Conservation (phyloP, 352 stramenopile species). For the Phytophthora hybrid region DNA sequence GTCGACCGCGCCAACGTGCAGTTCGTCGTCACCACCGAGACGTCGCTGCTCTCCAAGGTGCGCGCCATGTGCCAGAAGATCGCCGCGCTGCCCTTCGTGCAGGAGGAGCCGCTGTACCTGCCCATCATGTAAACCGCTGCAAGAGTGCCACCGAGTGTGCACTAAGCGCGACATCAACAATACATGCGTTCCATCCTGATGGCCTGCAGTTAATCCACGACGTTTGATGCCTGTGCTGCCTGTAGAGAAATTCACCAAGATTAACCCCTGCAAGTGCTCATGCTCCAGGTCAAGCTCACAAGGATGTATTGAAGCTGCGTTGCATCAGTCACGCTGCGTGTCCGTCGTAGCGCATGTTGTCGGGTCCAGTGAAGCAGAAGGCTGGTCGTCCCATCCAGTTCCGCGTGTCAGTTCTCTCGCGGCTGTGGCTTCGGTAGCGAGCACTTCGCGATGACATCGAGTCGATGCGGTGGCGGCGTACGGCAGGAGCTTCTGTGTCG, state of each 20-base stretch:
- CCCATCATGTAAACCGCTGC: constrained; percentile 64
- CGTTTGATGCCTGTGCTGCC: no score
- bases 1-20: constrained; percentile 93
- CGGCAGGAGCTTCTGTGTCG: neutral
- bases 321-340: neutral
- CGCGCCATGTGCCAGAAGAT: constrained; percentile 92
- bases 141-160: constrained; percentile 17
- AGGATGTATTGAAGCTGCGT: neutral
- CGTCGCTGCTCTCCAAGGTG: constrained; percentile 88
- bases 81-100: constrained; percentile 86
- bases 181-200: constrained; percentile 7
- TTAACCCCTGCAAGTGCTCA: no score
- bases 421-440: constrained; percentile 18
- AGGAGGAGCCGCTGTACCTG: constrained; percentile 84
- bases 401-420: constrained; percentile 13
- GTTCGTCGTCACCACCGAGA: constrained; percentile 97
- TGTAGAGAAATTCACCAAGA: no score
- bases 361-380: constrained; percentile 10
- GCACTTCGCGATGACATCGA: constrained; percentile 14
- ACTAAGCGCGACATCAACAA: constrained; percentile 29
- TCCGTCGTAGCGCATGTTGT: constrained; percentile 17
- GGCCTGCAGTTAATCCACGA: neutral
- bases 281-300: neutral
- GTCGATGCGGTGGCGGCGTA: constrained; percentile 8
- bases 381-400: constrained; percentile 26